Evolutionary conservation across 192 early-diverging fungal species (phyloP), one percentile per base, ranked within the genome.

Genomic region (Coemansia reversa): DNA sequence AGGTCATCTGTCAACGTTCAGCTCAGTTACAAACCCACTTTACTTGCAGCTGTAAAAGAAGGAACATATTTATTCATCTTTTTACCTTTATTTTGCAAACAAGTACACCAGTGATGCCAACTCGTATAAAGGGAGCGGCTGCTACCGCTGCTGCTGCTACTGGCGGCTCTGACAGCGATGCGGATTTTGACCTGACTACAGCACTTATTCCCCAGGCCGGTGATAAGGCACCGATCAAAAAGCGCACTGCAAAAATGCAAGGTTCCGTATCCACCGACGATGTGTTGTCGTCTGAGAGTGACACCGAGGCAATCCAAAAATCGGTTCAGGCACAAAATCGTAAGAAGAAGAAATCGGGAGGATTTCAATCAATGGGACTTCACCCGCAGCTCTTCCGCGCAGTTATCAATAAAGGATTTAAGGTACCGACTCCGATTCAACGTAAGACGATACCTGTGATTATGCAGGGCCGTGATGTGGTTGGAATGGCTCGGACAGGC

Each of bases 341-440:
- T 59, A 96, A 95, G 69, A 90, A 92, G 71, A 93, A 93, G 62
- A 98, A 98, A 66, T 96, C 93, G 0, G 96, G 96, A 29, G 96
- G 96, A 24, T 98, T 98, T 77, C 95, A 97, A 75, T 94, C 93
- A 6, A 96, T 98, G 95, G 96, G 94, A 22, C 82, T 98, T 47
- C 90, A 90, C 29, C 87, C 88, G 55, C 83, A 86, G 28, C 77
- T 96, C 18, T 94, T 89, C 82, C 90, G 91, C 49, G 93, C 94
- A 14, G 85, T 98, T 66, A 65, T 89, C n/a, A 86, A 93, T 63
- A 93, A 94, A 66, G 96, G 96, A 5, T 98, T 94, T 82, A 95
- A 96, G 65, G 87, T 97, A 4, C 97, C 97, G n/a, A 99, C 97
- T 20, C 96, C 97, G 7, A 95, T 99, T 71, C 97, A 99, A 80